Conservation (phyloP, 129 eudicot species). For the Erigeron canadensis region DNA sequence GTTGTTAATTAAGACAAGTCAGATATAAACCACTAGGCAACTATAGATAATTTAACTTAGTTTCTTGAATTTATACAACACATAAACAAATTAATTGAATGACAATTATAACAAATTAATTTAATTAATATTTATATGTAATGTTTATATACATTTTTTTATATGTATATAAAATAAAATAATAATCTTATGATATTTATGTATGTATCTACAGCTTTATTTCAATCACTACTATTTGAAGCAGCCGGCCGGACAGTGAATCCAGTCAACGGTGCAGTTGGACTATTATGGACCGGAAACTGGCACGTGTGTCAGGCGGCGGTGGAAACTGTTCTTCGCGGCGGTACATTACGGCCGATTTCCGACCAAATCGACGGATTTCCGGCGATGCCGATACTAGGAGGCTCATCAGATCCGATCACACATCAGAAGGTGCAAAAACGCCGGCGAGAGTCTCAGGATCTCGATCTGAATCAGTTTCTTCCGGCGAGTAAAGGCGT, state of each 20-base stretch:
- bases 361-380: conserved; percentile 52
- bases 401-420: conserved; percentile 48
- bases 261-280: conserved; percentile 96
- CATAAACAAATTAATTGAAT: too few relatives aligned
- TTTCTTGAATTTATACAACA: too few relatives aligned
- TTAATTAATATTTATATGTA: too few relatives aligned
- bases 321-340: conserved; percentile 82
- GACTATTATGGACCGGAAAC: conserved; percentile 79
- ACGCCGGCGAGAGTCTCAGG: conserved; percentile 45
- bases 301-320: conserved; percentile 96
- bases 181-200: background rate
- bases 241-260: conserved; percentile 96
- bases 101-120: too few relatives aligned
- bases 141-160: too few relatives aligned
- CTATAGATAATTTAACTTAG: too few relatives aligned
- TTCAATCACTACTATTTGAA: conserved; percentile 82
- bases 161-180: too few relatives aligned
- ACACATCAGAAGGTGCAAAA: conserved; percentile 35
- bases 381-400: conserved; percentile 35
- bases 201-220: conserved; percentile 53
- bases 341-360: conserved; percentile 72
- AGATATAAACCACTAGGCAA: too few relatives aligned
- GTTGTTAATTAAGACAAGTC: too few relatives aligned
- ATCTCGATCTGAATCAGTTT: conserved; percentile 54
- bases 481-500: conserved; percentile 16